Evolutionary conservation across 768 basidiomycete genomes (phyloP).

Genomic region (Chalciporus pseudorubinellus): DNA sequence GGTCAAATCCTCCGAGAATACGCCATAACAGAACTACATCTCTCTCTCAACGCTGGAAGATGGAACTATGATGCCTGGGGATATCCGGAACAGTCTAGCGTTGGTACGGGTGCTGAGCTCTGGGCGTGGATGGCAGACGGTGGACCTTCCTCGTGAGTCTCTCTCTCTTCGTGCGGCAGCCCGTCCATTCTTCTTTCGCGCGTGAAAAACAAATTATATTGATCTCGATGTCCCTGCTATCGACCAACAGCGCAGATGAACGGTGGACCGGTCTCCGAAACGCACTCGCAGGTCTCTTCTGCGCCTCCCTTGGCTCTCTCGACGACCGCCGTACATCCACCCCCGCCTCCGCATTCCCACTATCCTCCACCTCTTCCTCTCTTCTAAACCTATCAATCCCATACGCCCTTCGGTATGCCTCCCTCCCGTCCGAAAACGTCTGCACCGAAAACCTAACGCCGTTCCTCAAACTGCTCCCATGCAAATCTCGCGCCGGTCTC

Average conservation of each 20-base stretch:
- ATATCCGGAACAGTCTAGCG: slow-evolving; percentile 68
- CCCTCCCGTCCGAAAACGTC: slow-evolving; percentile 80
- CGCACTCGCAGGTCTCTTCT: slow-evolving; percentile 90
- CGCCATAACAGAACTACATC: slow-evolving; percentile 82
- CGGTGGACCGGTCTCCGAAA: slow-evolving; percentile 87
- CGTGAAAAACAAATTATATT: too few species aligned
- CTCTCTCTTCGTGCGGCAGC: not conserved
- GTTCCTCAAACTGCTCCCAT: slow-evolving; percentile 91
- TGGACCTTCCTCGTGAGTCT: slow-evolving; percentile 45
- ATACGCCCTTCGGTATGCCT: slow-evolving; percentile 70
- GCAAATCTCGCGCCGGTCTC: slow-evolving; percentile 85
- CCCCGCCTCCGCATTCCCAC: slow-evolving; percentile 60
- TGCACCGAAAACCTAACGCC: slow-evolving; percentile 98
- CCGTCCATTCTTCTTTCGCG: not conserved
- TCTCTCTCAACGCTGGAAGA: slow-evolving; percentile 86
- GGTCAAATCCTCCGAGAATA: slow-evolving; percentile 86
- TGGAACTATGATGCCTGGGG: slow-evolving; percentile 90
- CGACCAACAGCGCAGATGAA: slow-evolving; percentile 55
- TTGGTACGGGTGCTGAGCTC: slow-evolving; percentile 84
- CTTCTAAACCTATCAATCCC: slow-evolving; percentile 34
- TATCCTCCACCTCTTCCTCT: slow-evolving; percentile 52
- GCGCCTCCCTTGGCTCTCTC: slow-evolving; percentile 81
- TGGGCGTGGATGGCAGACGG: slow-evolving; percentile 90
- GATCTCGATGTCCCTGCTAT: not conserved
- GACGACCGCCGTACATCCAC: slow-evolving; percentile 75